phyloP scores from a whole-genome alignment of 371 early-diverging fungal genomes.

The Lichtheimia ramosa region DNA sequence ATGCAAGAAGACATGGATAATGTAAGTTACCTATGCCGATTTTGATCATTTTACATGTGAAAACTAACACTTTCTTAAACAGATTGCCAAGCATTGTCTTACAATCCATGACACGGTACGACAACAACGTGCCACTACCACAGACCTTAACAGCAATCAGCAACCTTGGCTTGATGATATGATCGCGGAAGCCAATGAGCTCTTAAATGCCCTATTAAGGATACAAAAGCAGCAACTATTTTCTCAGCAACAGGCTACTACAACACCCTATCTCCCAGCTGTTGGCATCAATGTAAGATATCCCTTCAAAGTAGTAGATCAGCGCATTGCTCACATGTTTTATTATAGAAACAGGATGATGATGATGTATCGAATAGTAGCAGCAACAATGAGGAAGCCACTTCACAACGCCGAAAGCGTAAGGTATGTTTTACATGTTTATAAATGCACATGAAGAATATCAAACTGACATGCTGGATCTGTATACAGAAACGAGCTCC shows the following conservation, averaged over 20 bases:
- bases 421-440: neutral
- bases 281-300: too few species aligned
- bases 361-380: neutral
- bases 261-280: too few species aligned
- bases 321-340: conserved; percentile 1
- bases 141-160: neutral
- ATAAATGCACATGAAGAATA: neutral
- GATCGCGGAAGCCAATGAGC: conserved; percentile 17
- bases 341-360: neutral
- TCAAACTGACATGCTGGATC: neutral
- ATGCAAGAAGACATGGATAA: conserved; percentile 16
- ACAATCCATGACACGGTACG: conserved; percentile 13
- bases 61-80: neutral
- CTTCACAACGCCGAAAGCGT: conserved; percentile 8
- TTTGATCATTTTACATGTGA: neutral
- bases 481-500: conserved; percentile 21
- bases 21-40: neutral
- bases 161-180: conserved; percentile 13
- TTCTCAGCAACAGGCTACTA: too few species aligned
- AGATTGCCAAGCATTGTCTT: conserved; percentile 12
- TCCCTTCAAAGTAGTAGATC: conserved; percentile 6
- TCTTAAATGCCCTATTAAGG: conserved; percentile 19
- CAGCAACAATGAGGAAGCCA: neutral
- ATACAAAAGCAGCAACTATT: conserved; percentile 17
- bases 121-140: neutral